Base-by-base conservation (phyloP, 2,329 filamentous ascomycete species). In the Fusarium sp. region DNA sequence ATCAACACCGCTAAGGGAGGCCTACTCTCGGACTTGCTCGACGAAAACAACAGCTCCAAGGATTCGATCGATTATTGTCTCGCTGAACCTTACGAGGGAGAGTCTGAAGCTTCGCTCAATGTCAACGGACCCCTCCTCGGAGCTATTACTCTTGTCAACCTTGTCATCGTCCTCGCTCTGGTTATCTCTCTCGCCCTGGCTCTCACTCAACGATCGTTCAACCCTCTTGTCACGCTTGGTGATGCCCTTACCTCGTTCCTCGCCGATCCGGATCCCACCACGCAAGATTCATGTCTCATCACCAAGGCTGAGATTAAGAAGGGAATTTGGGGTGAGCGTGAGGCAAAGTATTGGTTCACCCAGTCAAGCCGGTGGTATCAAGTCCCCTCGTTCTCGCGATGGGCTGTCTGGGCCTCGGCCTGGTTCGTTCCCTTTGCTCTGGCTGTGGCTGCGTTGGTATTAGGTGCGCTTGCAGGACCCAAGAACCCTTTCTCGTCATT, bases 231-330 rank as follows among this genome's bases (percentile, higher is more conserved):
- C 18, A 88, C 87, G 1, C 81, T 89, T 4, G 87, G 87, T 35
- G 88, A 89, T 70, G 85, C 86, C 31, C 80, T 89, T n/a, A 76
- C 83, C 6, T 88, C 87, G 2, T 89, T 89, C 65, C 83, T 89
- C 54, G 78, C 80, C 14, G 81, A 83, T 2, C 84, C 86, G 0
- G 87, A 89, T 74, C 77, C 78, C 1, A 82, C 81, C 2, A 88
- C 87, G 0, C 81, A 80, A 31, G 83, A 82, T 20, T 81, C 82
- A 7, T 88, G 85, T 67, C 82, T 89, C 16, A 77, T 89, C 57
- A 84, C 83, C 65, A 88, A 88, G 71, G 64, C 76, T 18, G 87
- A 89, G 65, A 81, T 88, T 27, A 78, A 79, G 43, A 75, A 82
- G 27, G 85, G 85, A 7, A 78, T 81, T 7, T 89, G 87, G 87